Base-by-base conservation (phyloP, 495 filamentous ascomycete species). In the Staphylotrichum longicolle region DNA sequence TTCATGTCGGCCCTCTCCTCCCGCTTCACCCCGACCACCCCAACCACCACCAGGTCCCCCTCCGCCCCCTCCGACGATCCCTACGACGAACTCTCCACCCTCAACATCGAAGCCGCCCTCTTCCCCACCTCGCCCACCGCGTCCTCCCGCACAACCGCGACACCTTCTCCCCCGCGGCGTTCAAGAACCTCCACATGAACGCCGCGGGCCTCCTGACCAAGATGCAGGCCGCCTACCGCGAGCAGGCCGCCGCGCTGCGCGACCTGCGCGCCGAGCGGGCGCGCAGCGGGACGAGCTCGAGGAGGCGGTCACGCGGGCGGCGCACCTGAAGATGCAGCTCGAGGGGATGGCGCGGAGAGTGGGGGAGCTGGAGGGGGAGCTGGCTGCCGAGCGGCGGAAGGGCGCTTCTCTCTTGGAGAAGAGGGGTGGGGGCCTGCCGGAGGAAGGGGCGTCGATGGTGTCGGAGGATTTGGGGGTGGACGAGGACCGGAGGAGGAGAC, bases 341-440 rank as follows among this genome's bases (percentile, higher is more conserved):
- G 88, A 92, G 69, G 85, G 83, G 41, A 87, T 93, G 85, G 85
- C 89, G 2, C 79, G 75, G n/a, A 83, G 85, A 64, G 85, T 86
- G 0, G 72, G 76, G 0, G 82, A 87, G 65, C 86, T 90, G 63
- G 87, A 91, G 65, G 70, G 73, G 54, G 81, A 77, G 49, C 87
- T 90, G 83, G 75, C 76, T 50, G 78, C 92, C 63, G 82, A 84
- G 20, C 20, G 20, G 20, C 20, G 20, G 20, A 27, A 27, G 20
- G 20, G 20, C 20, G 20, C 20, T 27, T 27, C 20, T 27, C 20
- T 27, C 20, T 27, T 27, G 20, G 20, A 27, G 20, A 27, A 27
- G 1, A 27, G 20, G 20, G 20, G 20, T 27, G 20, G 20, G 1
- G 20, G 20, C 1, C 20, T 27, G 20, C 20, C 12, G 40, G 40